Conservation (phyloP, 2,329 filamentous ascomycete species). For the Talaromyces albobiverticillius region DNA sequence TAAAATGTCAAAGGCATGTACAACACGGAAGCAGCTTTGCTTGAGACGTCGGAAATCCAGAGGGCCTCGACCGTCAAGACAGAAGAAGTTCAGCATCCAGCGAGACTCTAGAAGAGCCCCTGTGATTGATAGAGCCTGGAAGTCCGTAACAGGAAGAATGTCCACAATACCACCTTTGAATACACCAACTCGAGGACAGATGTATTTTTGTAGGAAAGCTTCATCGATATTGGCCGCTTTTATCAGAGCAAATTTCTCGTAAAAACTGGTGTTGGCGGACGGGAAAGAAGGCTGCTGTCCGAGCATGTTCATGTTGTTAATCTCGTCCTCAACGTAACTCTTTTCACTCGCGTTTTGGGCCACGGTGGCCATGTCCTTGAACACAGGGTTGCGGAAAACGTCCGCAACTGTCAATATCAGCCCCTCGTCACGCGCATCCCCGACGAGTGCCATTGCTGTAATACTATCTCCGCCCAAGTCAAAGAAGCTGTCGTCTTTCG, state of each 20-base stretch:
- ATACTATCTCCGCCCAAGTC: conserved; percentile 42
- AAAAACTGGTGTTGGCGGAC: conserved; percentile 12
- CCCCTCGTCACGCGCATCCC: conserved; percentile 38
- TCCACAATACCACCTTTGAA: conserved; percentile 53
- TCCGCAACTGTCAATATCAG: conserved; percentile 42
- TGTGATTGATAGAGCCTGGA: conserved; percentile 36
- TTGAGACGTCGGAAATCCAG: conserved; percentile 46
- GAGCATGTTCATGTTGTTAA: conserved; percentile 19
- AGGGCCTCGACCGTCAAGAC: conserved; percentile 52
- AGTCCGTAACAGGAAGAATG: conserved; percentile 57
- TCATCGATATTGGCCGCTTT: conserved; percentile 17
- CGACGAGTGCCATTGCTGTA: conserved; percentile 41
- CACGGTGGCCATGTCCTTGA: conserved; percentile 37
- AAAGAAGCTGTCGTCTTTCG: conserved; percentile 42
- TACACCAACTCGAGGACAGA: conserved; percentile 53
- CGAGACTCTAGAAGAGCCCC: conserved; percentile 35
- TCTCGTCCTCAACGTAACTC: conserved; percentile 18
- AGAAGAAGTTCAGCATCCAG: conserved; percentile 53
- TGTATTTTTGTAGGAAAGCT: conserved; percentile 45
- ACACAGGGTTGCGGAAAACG: conserved; percentile 42
- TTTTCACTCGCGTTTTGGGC: conserved; percentile 23
- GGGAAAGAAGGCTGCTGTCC: conserved; percentile 13
- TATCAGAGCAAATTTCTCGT: conserved; percentile 15
- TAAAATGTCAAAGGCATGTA: conserved; percentile 61
- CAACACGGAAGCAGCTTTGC: conserved; percentile 48